A percentile compares a stretch with the other conserved stretches of the same genome.
Evolutionary conservation across 805 yeast species (phyloP).

Genomic region (Teunomyces stri): DNA sequence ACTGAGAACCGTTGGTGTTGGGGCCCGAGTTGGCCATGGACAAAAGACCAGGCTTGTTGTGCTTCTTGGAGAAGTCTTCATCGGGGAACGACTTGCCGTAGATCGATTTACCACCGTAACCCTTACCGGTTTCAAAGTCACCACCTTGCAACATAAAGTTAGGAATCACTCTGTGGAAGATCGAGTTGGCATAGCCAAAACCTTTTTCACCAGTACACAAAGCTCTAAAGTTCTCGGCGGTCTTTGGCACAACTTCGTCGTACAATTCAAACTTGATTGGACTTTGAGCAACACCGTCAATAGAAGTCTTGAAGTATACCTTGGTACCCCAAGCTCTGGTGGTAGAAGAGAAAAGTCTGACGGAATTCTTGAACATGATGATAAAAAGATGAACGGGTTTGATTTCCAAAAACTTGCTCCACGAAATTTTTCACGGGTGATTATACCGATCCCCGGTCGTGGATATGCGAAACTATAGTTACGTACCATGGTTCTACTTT

Average conservation of each 20-base stretch:
- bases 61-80: slow-evolving; percentile 69
- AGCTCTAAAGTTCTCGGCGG: slow-evolving; percentile 79
- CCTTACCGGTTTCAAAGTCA: slow-evolving; percentile 76
- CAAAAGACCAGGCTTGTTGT: slow-evolving; percentile 75
- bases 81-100: slow-evolving; percentile 68
- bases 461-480: not conserved
- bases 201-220: slow-evolving; percentile 92
- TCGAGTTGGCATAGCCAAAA: slow-evolving; percentile 78
- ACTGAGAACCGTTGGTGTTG: slow-evolving; percentile 89
- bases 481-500: not conserved
- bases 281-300: slow-evolving; percentile 48
- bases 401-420: not conserved
- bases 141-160: slow-evolving; percentile 93
- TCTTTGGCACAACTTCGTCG: slow-evolving; percentile 63
- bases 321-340: slow-evolving; percentile 48
- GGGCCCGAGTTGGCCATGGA: slow-evolving; percentile 96
- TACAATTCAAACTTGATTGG: slow-evolving; percentile 42
- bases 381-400: no score
- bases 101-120: slow-evolving; percentile 90
- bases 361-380: slow-evolving; percentile 17
- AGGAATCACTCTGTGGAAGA: slow-evolving; percentile 97
- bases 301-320: slow-evolving; percentile 56
- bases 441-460: not conserved
- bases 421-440: not conserved
- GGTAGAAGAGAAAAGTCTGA: slow-evolving; percentile 52